These are phyloP conservation scores for Dichotomocladium elegans DNA, from an alignment of 371 early-diverging fungal genomes.

Conservation along the genomic window DNA sequence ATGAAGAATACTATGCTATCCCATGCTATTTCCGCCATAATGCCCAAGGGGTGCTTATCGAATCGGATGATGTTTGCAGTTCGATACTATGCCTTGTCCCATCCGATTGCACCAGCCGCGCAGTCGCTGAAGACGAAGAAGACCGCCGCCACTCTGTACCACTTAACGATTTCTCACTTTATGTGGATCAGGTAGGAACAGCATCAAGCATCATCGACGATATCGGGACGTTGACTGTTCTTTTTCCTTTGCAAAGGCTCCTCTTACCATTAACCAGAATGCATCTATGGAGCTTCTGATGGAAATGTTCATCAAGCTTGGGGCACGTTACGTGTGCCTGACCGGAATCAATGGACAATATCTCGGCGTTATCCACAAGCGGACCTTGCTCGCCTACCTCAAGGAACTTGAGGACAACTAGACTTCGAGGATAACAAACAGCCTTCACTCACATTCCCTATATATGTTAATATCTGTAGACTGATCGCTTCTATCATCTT, in stretches of 20 bases:
- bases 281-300: slow-evolving; percentile 81
- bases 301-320: slow-evolving; percentile 85
- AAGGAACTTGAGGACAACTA: slow-evolving; percentile 61
- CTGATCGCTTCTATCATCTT: too few species aligned
- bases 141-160: slow-evolving; percentile 3
- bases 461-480: too few species aligned
- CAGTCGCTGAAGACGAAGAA: not conserved
- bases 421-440: too few species aligned
- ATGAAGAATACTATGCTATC: slow-evolving; percentile 23
- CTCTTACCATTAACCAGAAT: slow-evolving; percentile 67
- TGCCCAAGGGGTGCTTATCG: not conserved
- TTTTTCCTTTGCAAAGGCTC: slow-evolving; percentile 48
- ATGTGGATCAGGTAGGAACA: slow-evolving; percentile 65
- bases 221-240: not conserved
- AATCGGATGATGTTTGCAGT: not conserved
- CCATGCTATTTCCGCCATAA: slow-evolving; percentile 21
- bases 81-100: not conserved
- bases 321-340: slow-evolving; percentile 62
- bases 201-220: not conserved
- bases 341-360: slow-evolving; percentile 53
- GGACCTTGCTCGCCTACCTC: slow-evolving; percentile 63
- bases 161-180: slow-evolving; percentile 62
- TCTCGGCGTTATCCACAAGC: slow-evolving; percentile 75
- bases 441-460: too few species aligned
- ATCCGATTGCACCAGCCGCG: not conserved